Conservation (phyloP, 352 stramenopile species). For the Phytopythium mirpurense region DNA sequence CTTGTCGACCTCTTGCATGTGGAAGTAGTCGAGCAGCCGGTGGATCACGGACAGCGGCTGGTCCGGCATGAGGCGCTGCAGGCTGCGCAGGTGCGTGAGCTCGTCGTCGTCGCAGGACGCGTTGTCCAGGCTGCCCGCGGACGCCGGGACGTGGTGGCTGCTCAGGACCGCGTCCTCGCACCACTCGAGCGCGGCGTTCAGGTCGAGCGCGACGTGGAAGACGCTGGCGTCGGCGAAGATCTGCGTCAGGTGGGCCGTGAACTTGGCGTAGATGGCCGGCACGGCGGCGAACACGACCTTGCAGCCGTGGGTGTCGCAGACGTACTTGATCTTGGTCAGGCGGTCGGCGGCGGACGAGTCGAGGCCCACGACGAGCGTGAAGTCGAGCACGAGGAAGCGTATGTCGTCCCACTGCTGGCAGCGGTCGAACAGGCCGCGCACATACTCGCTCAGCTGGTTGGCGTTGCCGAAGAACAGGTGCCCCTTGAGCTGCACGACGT, state of each 20-base stretch:
- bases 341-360: constrained; percentile 82
- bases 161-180: constrained; percentile 63
- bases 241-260: constrained; percentile 45
- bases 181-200: constrained; percentile 70
- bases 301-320: constrained; percentile 59
- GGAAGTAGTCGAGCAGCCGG: constrained; percentile 69
- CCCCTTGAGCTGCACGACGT: constrained; percentile 72
- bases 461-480: constrained; percentile 91
- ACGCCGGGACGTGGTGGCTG: constrained; percentile 19
- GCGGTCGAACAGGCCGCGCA: constrained; percentile 63
- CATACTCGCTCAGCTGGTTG: constrained; percentile 84
- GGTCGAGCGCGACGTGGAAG: constrained; percentile 52
- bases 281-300: constrained; percentile 70
- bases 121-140: constrained; percentile 13
- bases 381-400: constrained; percentile 84
- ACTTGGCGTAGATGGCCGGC: constrained; percentile 52
- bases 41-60: constrained; percentile 58
- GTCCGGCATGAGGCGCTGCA: constrained; percentile 67
- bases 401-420: constrained; percentile 14
- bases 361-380: constrained; percentile 89
- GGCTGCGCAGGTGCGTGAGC: constrained; percentile 37
- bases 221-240: constrained; percentile 43
- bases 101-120: constrained; percentile 36
- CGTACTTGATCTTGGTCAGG: constrained; percentile 76
- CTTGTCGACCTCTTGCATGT: constrained; percentile 51